Percentiles rank a stretch among this genome's conserved stretches.
Evolutionary conservation across 805 yeast genomes (phyloP).

Genomic region (Blastobotrys muscicola): DNA sequence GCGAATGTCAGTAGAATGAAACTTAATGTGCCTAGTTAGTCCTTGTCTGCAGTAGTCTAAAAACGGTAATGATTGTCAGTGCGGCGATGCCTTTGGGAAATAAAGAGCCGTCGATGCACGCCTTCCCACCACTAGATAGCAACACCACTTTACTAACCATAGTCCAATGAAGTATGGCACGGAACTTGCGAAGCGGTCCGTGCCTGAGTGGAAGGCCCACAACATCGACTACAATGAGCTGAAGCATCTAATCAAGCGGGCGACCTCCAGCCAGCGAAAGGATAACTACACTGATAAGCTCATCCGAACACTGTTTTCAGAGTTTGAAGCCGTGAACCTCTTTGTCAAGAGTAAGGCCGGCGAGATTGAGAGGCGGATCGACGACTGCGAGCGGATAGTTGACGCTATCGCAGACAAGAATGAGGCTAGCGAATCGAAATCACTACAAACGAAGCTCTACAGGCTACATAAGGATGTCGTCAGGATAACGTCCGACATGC

Average conservation of each 20-base stretch:
- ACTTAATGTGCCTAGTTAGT: too few relatives aligned
- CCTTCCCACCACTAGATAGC: too few relatives aligned
- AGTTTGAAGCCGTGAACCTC: slow-evolving; percentile 25
- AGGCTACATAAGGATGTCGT: slow-evolving; percentile 31
- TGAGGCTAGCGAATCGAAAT: slow-evolving; percentile 9
- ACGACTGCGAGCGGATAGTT: slow-evolving; percentile 31
- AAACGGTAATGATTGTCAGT: too few relatives aligned
- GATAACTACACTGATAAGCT: background rate
- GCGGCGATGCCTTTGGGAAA: too few relatives aligned
- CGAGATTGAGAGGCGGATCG: slow-evolving; percentile 49
- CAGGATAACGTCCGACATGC: slow-evolving; percentile 42
- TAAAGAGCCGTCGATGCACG: too few relatives aligned
- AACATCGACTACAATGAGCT: slow-evolving; percentile 77
- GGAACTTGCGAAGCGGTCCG: slow-evolving; percentile 62
- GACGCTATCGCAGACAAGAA: slow-evolving; percentile 21
- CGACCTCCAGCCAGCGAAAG: slow-evolving; percentile 33
- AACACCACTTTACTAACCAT: too few relatives aligned
- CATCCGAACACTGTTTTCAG: background rate
- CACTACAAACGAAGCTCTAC: slow-evolving; percentile 16
- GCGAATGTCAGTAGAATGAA: too few relatives aligned
- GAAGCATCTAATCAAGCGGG: slow-evolving; percentile 52
- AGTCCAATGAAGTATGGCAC: slow-evolving; percentile 74
- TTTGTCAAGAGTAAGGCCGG: slow-evolving; percentile 61
- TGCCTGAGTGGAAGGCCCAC: slow-evolving; percentile 80
- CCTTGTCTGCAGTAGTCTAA: too few relatives aligned